Evolutionary conservation across 257 asterid species (phyloP).

Genomic region (Mentha longifolia): DNA sequence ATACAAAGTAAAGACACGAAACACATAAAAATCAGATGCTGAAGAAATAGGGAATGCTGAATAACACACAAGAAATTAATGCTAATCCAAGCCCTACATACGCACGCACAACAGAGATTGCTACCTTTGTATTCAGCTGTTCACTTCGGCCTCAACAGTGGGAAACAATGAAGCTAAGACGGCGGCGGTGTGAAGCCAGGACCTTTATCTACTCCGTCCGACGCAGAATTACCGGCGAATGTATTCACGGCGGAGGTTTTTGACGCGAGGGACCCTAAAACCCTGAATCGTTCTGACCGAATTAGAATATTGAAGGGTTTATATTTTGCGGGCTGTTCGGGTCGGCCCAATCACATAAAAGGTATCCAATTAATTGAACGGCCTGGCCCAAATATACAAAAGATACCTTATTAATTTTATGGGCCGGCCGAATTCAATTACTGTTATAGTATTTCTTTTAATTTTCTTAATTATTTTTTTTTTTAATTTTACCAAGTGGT

Average conservation of each 20-base stretch:
- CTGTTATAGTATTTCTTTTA: no score
- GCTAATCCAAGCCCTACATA: neutral
- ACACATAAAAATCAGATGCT: neutral
- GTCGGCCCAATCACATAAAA: neutral
- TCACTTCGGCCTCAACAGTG: neutral
- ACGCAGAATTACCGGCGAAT: conserved; percentile 2
- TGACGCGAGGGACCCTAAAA: neutral
- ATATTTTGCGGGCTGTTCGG: neutral
- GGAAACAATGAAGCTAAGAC: neutral
- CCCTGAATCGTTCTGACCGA: neutral
- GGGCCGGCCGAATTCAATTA: no score
- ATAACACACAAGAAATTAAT: neutral
- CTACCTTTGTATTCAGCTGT: conserved; percentile 14
- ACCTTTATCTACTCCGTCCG: neutral
- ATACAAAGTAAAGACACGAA: neutral
- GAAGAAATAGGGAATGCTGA: conserved; percentile 1
- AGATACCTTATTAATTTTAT: no score
- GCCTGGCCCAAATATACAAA: no score
- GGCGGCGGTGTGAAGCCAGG: neutral
- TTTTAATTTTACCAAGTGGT: no score
- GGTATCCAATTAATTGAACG: no score
- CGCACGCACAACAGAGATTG: conserved; percentile 6
- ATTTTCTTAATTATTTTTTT: no score
- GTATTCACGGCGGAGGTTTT: conserved; percentile 20
- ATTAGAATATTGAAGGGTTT: no score